Conservation (phyloP, 129 eudicot species). For the Rutidosis leptorrhynchoides region DNA sequence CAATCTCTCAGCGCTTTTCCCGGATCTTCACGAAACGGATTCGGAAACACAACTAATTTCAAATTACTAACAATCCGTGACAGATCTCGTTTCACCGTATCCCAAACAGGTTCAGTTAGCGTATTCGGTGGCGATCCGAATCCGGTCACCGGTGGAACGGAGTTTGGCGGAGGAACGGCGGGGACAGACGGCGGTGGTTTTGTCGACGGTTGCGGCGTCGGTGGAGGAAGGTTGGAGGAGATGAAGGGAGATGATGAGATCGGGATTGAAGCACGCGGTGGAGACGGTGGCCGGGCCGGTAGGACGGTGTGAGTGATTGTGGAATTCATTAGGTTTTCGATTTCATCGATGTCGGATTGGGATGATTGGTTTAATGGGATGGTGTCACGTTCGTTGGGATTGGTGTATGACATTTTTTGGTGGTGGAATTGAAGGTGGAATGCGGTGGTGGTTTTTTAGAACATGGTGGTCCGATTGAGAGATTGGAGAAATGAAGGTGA, state of each 20-base stretch:
- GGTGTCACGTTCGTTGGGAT: constrained; percentile 57
- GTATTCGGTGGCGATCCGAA: constrained; percentile 84
- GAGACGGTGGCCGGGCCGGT: constrained; percentile 76
- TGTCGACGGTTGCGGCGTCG: constrained; percentile 23
- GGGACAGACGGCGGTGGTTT: constrained; percentile 21
- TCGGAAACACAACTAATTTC: constrained; percentile 92
- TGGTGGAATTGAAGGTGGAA: constrained; percentile 24
- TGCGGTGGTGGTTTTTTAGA: background rate
- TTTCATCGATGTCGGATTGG: constrained; percentile 97
- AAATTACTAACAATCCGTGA: constrained; percentile 82
- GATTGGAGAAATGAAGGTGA: background rate
- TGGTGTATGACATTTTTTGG: constrained; percentile 43
- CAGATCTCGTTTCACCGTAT: constrained; percentile 87
- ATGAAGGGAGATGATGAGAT: constrained; percentile 64
- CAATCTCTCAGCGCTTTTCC: constrained; percentile 96
- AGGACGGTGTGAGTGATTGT: constrained; percentile 46
- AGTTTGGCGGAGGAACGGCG: background rate
- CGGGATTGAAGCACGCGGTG: constrained; percentile 80
- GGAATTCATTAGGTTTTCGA: constrained; percentile 74
- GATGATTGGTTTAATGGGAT: constrained; percentile 69
- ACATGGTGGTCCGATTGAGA: background rate
- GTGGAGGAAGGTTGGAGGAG: constrained; percentile 57
- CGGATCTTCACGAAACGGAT: constrained; percentile 92
- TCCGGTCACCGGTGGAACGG: constrained; percentile 33
- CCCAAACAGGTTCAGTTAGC: constrained; percentile 95